Conservation (phyloP, 306 rosid species). For the Medicago ruthenica region DNA sequence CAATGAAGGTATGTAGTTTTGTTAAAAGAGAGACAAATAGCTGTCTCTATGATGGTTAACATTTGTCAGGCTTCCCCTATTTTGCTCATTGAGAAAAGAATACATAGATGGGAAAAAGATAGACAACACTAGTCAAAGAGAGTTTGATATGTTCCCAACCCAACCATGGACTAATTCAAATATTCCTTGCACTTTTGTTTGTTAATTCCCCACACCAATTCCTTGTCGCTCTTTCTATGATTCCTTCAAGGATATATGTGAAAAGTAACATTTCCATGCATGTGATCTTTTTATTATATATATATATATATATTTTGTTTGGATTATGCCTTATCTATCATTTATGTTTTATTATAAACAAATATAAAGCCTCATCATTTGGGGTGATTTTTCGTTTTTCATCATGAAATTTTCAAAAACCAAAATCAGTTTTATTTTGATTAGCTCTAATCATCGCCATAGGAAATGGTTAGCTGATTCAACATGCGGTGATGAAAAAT, state of each 20-base stretch:
- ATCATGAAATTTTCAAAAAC: too few species aligned
- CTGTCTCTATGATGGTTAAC: conserved; percentile 38
- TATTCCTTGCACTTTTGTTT: conserved; percentile 48
- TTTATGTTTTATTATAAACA: too few species aligned
- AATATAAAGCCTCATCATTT: too few species aligned
- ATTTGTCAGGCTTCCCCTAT: conserved; percentile 45
- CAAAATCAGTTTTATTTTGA: too few species aligned
- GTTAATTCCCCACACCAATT: conserved; percentile 40
- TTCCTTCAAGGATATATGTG: neutral
- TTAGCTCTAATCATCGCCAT: too few species aligned
- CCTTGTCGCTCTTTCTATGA: conserved; percentile 29
- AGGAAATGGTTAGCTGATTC: too few species aligned
- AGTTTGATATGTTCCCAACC: conserved; percentile 54
- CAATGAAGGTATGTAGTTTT: conserved; percentile 30
- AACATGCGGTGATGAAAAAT: too few species aligned
- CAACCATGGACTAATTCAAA: conserved; percentile 19
- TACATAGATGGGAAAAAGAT: conserved; percentile 46
- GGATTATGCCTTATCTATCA: too few species aligned
- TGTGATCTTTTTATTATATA: neutral
- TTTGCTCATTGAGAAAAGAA: conserved; percentile 45
- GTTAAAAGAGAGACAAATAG: conserved; percentile 32
- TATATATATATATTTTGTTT: too few species aligned
- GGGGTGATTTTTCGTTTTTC: too few species aligned
- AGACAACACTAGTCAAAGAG: conserved; percentile 46
- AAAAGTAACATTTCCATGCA: conserved; percentile 33